Base-by-base conservation (phyloP, 495 filamentous ascomycete genomes). In the Neurospora sp. region DNA sequence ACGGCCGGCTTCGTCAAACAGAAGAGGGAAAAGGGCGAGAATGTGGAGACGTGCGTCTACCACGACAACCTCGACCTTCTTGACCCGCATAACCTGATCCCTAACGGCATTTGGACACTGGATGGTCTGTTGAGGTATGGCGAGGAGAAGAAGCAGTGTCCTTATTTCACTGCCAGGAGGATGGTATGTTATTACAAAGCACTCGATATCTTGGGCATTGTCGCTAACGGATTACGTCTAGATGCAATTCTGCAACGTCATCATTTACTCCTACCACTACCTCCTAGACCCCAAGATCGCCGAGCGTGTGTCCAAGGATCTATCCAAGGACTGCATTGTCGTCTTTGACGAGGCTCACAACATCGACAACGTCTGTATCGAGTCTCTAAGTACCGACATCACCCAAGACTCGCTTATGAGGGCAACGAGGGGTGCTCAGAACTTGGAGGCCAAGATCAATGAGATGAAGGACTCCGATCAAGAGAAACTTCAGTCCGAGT, bases 321-420 rank as follows among this genome's bases (percentile, higher is more conserved):
- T 99, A 7, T 97, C 96, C 7, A 98, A 97, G 74, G 96, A 99
- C 79, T 97, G 94, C 79, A 99, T 99, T 38, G 93, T 99, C 18
- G 96, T 99, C 16, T 99, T 99, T 76, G 96, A 99, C 78, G 96
- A 99, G 77, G 96, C 96, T 22, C 96, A 99, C 82, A 99, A 99
- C 74, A 99, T 99, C 76, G 96, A 99, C 85, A 99, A 99, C 80
- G 96, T 99, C 69, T 98, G 96, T 80, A 99, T 99, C 74, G 96
- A 99, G 77, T 97, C 96, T 14, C 86, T 98, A 27, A 98, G 95
- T 77, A 97, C 97, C 38, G 96, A 99, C 80, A 86, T 99, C 40
- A 98, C 94, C 0, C 93, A 99, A 79, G 96, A 98, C 75, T 97
- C 94, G 0, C 79, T 99, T 53, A 88, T 93, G 38, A 94, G 91